These are phyloP conservation scores for Beauveria australis DNA, from an alignment of 2,329 filamentous ascomycete species.

Conservation along the genomic window DNA sequence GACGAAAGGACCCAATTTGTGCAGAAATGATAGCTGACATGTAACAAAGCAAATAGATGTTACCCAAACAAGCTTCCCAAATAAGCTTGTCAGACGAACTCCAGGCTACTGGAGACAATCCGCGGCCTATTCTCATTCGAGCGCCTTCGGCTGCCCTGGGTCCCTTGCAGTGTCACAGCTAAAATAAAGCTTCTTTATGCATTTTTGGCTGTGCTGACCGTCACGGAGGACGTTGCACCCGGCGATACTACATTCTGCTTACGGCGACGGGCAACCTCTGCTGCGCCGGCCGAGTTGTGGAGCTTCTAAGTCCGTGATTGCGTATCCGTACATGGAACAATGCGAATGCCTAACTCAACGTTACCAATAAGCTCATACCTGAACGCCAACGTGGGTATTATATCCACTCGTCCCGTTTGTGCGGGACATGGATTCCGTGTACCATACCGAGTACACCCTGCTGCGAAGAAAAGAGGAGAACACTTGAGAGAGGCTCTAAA, in stretches of 20 bases:
- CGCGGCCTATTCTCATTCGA: neutral
- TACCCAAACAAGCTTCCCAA: neutral
- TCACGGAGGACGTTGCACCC: neutral
- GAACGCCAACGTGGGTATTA: neutral
- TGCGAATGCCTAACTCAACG: neutral
- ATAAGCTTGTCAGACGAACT: neutral
- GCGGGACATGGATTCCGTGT: neutral
- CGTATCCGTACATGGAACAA: neutral
- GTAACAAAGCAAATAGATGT: neutral
- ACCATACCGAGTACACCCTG: neutral
- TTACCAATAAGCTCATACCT: neutral
- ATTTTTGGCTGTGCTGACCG: neutral
- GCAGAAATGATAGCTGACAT: neutral
- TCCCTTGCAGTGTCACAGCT: neutral
- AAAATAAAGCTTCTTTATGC: neutral
- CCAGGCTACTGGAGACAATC: neutral
- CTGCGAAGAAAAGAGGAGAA: neutral
- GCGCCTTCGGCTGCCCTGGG: no score
- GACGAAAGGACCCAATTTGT: neutral
- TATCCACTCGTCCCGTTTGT: neutral
- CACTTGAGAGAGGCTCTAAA: neutral
- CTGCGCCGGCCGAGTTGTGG: neutral
- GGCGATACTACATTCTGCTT: neutral
- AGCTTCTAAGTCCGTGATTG: neutral
- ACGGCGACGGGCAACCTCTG: neutral